These are phyloP conservation scores for Nemophila menziesii DNA, from an alignment of 257 asterid genomes.

Conservation along the genomic window DNA sequence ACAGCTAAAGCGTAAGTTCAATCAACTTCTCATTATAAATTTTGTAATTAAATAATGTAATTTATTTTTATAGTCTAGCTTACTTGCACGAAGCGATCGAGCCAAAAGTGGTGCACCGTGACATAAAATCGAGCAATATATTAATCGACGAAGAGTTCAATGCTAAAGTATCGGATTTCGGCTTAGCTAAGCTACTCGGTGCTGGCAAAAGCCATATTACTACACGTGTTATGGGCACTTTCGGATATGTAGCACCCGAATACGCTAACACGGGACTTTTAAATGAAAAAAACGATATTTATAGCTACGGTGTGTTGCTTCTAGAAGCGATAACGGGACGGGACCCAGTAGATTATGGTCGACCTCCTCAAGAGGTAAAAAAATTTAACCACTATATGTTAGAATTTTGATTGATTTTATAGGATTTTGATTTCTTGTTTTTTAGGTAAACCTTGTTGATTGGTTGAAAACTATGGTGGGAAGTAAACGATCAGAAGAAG, in stretches of 20 bases:
- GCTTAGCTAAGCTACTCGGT: conserved; percentile 90
- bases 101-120: conserved; percentile 95
- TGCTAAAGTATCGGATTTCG: conserved; percentile 87
- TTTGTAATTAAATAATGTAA: neutral
- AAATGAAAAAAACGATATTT: conserved; percentile 87
- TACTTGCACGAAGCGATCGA: conserved; percentile 94
- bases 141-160: conserved; percentile 83
- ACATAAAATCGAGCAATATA: conserved; percentile 89
- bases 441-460: conserved; percentile 88
- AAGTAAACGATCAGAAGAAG: conserved; percentile 88
- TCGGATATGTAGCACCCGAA: conserved; percentile 98
- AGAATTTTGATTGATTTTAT: neutral
- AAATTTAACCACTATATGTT: neutral
- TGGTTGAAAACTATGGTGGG: conserved; percentile 99
- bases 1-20: conserved; percentile 92
- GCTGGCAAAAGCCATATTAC: conserved; percentile 92
- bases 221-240: conserved; percentile 96
- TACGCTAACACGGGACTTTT: conserved; percentile 92
- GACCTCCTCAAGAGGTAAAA: conserved; percentile 85
- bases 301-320: conserved; percentile 85
- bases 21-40: conserved; percentile 6
- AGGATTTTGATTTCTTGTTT: conserved; percentile 1
- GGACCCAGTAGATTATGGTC: conserved; percentile 95
- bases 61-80: conserved; percentile 60
- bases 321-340: conserved; percentile 91